Base-by-base conservation (phyloP, 306 rosid species). In the Trifolium pratense region DNA sequence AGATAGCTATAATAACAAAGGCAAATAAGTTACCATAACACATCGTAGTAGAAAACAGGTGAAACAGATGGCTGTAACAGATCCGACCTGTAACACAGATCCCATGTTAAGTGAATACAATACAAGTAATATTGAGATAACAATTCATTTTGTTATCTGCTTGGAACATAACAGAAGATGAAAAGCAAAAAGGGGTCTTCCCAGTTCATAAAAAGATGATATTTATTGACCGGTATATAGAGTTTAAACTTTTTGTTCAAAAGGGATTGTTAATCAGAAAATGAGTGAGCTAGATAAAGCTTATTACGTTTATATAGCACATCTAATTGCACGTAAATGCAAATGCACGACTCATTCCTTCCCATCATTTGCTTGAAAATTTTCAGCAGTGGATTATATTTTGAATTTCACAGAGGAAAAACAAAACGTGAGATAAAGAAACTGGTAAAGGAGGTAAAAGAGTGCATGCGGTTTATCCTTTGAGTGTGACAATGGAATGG, bases 11-110 rank as follows among this genome's bases (percentile, higher is more conserved):
- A 65, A 68, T 25, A 36, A 59, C 25, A 66, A 68, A 77, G 71
- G 49, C 20, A 40, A 65, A 78, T 82, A 74, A 69, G 70, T 86
- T 86, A 94, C 97, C 96, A 94, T 93, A 80, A 91, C 71, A 57
- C 96, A 94, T 91, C 99, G 84, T 57, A 94, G 73, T 62, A 94
- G 87, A 84, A 94, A 94, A 85, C 99, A 94, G 78, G 93, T 88
- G 88, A 87, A 94, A 81, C 99, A 91, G 81, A 94, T 90, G 80
- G 96, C 97, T 29, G 99, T 90, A 36, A 94, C 96, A 45, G 90
- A 91, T 79, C 99, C 99, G 42, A 94, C 99, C 97, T 94, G 95
- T 79, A 90, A 85, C 40, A 43, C 42, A 61, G 69, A 39, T 32
- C 78, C 43, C 68, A 2, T 73, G 42, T 73, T 16, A 46, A 15